Evolutionary conservation across 176 grass and related monocot species (phyloP), one percentile per base, ranked within the genome.

Genomic region (Stipa capillata): DNA sequence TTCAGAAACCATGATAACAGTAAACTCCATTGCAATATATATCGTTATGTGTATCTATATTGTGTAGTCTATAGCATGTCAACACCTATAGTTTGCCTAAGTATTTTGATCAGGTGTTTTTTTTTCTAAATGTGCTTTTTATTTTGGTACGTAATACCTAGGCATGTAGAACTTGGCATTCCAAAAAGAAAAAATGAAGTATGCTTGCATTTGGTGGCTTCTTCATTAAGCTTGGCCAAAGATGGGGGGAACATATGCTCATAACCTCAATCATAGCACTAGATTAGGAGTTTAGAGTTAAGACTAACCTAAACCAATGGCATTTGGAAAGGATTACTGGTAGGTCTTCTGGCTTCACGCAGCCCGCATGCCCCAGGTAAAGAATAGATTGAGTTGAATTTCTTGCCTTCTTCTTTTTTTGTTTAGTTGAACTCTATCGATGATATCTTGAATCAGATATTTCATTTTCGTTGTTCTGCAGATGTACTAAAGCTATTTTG

Each of bases 181-280:
- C 14, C n/a, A n/a, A 10, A 68, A 68, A 69, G 5, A 24, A 25
- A 14, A 58, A 60, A 72, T 47, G 6, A 42, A 70, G 23, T 35
- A 24, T 58, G 53, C 27, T 48, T 83, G 65, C 15, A 36, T 53
- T 29, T 27, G 2, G 39, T 49, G 43, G 36, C 54, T 88, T 83
- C 47, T 79, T 88, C 29, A 41, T 31, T 65, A 65, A 73, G 28
- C 49, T 83, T 74, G 56, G 74, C 78, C 65, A 72, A 64, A 28
- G 66, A 13, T 59, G 40, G 18, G 55, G 45, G 62, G 69, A 25
- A 51, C 37, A 63, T 49, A 34, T 65, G 31, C 71, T 76, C 50
- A 77, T 61, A 77, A 71, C 72, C 33, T 44, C 72, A 69, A 77
- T 82, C 78, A 87, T 82, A 45, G 35, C 53, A 54, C 53, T 28